A percentile compares a stretch with the other conserved stretches of the same genome.
Evolutionary conservation across 805 yeast species (phyloP).

Genomic region (Ogataea sp.): DNA sequence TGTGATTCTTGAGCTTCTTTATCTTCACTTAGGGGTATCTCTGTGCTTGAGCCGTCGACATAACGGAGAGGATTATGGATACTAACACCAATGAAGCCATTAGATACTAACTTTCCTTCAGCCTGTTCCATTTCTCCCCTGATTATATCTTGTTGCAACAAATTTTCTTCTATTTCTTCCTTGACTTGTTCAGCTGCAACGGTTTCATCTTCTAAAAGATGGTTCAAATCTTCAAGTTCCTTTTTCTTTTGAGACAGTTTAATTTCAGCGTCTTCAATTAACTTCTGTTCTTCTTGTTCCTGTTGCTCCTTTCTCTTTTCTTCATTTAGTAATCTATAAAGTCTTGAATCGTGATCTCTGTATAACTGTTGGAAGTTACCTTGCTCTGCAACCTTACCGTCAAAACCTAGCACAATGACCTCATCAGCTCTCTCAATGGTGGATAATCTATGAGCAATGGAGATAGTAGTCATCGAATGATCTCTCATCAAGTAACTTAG

Average conservation of each 20-base stretch:
- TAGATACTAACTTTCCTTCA: slow-evolving; percentile 1
- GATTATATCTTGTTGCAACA: background rate
- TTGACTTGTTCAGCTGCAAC: background rate
- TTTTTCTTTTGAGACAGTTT: slow-evolving; percentile 7
- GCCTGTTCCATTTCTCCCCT: slow-evolving; percentile 1
- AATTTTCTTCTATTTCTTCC: slow-evolving; percentile 1
- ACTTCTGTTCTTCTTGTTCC: slow-evolving; percentile 7
- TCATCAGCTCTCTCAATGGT: slow-evolving; percentile 81
- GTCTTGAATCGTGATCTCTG: slow-evolving; percentile 26
- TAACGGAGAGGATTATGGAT: background rate
- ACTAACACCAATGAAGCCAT: background rate
- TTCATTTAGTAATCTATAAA: slow-evolving; percentile 25
- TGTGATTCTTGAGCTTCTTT: background rate
- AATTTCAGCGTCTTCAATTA: slow-evolving; percentile 5
- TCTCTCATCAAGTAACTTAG: slow-evolving; percentile 46
- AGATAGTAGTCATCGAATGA: slow-evolving; percentile 65
- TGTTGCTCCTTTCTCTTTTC: slow-evolving; percentile 8
- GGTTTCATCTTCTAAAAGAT: background rate
- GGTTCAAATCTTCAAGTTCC: slow-evolving; percentile 1
- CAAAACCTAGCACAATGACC: slow-evolving; percentile 70
- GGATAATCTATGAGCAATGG: slow-evolving; percentile 86
- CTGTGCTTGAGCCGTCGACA: background rate
- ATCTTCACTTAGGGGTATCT: background rate
- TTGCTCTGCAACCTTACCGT: slow-evolving; percentile 71
- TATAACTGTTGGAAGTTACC: slow-evolving; percentile 58